Percentiles rank a stretch among this genome's conserved stretches.
Evolutionary conservation across 2,329 filamentous ascomycete species (phyloP).

Genomic region (Tolypocladium nubicola): DNA sequence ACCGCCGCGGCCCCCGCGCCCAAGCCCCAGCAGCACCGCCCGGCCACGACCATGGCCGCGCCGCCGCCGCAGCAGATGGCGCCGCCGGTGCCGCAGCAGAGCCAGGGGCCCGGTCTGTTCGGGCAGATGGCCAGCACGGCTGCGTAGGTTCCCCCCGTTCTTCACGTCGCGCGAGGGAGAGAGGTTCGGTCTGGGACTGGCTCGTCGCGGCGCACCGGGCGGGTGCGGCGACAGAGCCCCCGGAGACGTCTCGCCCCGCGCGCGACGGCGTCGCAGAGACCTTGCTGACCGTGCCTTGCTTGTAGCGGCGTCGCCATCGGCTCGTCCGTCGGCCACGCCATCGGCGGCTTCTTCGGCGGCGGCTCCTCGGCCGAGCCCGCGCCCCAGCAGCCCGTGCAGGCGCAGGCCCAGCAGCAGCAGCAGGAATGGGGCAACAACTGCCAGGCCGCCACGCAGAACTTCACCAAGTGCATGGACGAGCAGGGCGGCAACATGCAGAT

Average conservation of each 20-base stretch:
- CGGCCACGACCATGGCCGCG: constrained; percentile 57
- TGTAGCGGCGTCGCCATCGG: constrained; percentile 89
- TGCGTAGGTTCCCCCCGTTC: constrained; percentile 64
- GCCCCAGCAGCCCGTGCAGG: constrained; percentile 37
- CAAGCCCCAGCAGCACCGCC: constrained; percentile 50
- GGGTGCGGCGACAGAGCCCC: background rate
- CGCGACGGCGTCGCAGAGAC: too few relatives aligned
- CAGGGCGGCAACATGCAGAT: constrained; percentile 89
- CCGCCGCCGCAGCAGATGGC: constrained; percentile 34
- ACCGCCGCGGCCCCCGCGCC: constrained; percentile 48
- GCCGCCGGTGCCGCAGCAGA: constrained; percentile 34
- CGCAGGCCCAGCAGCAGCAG: constrained; percentile 34
- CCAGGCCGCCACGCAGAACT: constrained; percentile 67
- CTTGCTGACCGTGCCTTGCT: constrained; percentile 1
- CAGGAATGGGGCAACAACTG: constrained; percentile 55
- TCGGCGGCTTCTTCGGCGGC: constrained; percentile 80
- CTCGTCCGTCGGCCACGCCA: constrained; percentile 88
- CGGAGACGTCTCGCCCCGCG: background rate
- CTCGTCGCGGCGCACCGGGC: background rate
- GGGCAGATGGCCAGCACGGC: constrained; percentile 97
- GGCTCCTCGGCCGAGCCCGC: constrained; percentile 45
- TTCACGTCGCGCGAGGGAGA: background rate
- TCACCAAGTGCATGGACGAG: constrained; percentile 95
- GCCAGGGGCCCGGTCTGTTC: constrained; percentile 73
- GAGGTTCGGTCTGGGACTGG: background rate